These are phyloP conservation scores for Zopfia rhizophila DNA, from an alignment of 2,329 filamentous ascomycete species.

Conservation along the genomic window DNA sequence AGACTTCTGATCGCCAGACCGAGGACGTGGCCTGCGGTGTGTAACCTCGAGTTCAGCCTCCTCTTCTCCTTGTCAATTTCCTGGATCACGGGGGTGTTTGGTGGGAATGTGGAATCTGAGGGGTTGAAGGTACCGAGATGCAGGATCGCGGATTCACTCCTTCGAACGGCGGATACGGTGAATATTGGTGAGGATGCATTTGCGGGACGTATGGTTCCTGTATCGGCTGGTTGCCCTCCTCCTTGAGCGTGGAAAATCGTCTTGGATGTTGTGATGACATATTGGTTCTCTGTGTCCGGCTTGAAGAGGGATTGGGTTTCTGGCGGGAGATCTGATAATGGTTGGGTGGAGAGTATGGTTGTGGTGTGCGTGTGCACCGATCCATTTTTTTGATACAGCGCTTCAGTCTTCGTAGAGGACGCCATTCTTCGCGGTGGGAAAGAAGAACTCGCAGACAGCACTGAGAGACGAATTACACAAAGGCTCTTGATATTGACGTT, in stretches of 20 bases:
- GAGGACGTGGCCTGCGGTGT: slow-evolving; percentile 79
- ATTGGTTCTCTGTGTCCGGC: slow-evolving; percentile 60
- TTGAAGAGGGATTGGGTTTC: slow-evolving; percentile 69
- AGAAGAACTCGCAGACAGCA: no score
- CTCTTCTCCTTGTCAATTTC: slow-evolving; percentile 70
- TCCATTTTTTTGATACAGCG: slow-evolving; percentile 54
- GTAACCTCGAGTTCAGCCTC: slow-evolving; percentile 71
- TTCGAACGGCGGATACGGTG: slow-evolving; percentile 67
- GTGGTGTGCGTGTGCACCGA: slow-evolving; percentile 57
- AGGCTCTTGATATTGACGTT: no score
- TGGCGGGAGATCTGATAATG: slow-evolving; percentile 62
- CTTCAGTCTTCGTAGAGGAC: slow-evolving; percentile 41
- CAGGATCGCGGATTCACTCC: slow-evolving; percentile 66
- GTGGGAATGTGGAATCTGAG: slow-evolving; percentile 45
- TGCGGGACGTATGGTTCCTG: slow-evolving; percentile 63
- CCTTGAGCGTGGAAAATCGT: slow-evolving; percentile 83
- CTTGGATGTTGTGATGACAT: slow-evolving; percentile 68
- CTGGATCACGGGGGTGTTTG: slow-evolving; percentile 63
- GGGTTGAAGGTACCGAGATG: slow-evolving; percentile 70
- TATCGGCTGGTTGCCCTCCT: slow-evolving; percentile 77
- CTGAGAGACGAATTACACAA: no score
- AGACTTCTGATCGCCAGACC: slow-evolving; percentile 73
- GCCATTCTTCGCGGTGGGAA: no score
- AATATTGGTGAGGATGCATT: slow-evolving; percentile 51
- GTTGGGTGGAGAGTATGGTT: slow-evolving; percentile 58